A percentile compares a stretch with the other conserved stretches of the same genome.
These are phyloP conservation scores for Paramecium tetraurelia DNA, from an alignment of 73 alveolate species.

Conservation along the genomic window DNA sequence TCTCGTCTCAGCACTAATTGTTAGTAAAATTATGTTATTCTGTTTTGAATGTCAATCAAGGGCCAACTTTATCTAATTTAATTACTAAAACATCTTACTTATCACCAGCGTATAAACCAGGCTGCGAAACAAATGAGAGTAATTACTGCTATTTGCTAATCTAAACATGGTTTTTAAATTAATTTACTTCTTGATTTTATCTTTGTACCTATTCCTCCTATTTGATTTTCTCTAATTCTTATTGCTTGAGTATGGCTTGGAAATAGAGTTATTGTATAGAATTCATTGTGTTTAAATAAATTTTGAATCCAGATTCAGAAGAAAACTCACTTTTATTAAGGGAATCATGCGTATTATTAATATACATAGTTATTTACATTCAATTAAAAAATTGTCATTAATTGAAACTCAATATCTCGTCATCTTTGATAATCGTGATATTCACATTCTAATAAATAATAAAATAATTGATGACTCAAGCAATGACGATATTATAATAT, in stretches of 20 bases:
- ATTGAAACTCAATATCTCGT: neutral
- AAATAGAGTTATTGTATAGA: neutral
- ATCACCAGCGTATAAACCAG: neutral
- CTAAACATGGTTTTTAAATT: neutral
- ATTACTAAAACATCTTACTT: neutral
- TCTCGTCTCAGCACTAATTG: neutral
- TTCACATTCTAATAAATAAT: neutral
- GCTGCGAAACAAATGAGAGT: neutral
- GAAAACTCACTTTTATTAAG: neutral
- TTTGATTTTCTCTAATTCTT: conserved; percentile 16
- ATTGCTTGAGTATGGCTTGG: neutral
- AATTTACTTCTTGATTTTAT: neutral
- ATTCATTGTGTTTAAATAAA: conserved; percentile 2
- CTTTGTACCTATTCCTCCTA: neutral
- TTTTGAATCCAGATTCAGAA: neutral
- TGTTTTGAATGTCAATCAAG: neutral
- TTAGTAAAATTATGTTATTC: neutral
- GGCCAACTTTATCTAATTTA: neutral
- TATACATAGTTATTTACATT: neutral
- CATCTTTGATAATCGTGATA: neutral
- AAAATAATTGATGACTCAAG: too few species aligned
- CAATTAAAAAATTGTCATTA: neutral
- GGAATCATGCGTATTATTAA: neutral
- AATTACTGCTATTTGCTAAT: neutral
- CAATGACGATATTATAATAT: too few species aligned